Evolutionary conservation across 2,329 filamentous ascomycete species (phyloP), one percentile per base, ranked within the genome.

Genomic region (Neofusicoccum ribis): DNA sequence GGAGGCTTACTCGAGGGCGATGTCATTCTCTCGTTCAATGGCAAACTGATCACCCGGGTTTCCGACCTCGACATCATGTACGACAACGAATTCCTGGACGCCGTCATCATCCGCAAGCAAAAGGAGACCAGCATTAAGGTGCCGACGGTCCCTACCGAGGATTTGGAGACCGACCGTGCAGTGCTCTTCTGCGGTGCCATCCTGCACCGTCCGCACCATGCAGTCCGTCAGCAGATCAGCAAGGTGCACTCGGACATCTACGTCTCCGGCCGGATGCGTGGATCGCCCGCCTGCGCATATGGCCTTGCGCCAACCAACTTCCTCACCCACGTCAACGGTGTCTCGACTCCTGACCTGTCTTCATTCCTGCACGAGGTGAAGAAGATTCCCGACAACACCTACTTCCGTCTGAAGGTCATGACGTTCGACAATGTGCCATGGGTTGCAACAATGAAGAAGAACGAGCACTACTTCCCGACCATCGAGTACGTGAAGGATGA

Each of bases 371-470:
- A 83, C 31, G 91, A 93, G 68, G 93, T 96, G 17, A 87, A 90
- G 71, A 89, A 91, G 78, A 97, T 99, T 71, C 91, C 92, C 0
- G 93, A 99, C 72, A 99, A 99, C 74, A 97, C 93, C 1, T 99
- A 99, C 80, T 99, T 99, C 88, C 89, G 95, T 17, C 84, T 99
- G 62, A 93, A 94, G 77, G 92, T 95, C n/a, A 92, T 98, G 77
- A 98, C 95, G 0, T 99, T 99, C 74, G 95, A 99, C 77, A 96
- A 96, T 73, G 93, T 99, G 9, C 94, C 94, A 3, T 99, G 95
- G 93, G 93, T 99, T n/a, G 92, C 96, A 44, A 99, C 95, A 8
- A 97, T 99, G 91, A 99, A 99, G 88, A 98, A 98, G 86, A 97
- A 97, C 72, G 94, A 99, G 76, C 95, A 99, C 79, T 99, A 99